phyloP scores from a whole-genome alignment of 2,329 filamentous ascomycete species.

The Penicillium sp. region DNA sequence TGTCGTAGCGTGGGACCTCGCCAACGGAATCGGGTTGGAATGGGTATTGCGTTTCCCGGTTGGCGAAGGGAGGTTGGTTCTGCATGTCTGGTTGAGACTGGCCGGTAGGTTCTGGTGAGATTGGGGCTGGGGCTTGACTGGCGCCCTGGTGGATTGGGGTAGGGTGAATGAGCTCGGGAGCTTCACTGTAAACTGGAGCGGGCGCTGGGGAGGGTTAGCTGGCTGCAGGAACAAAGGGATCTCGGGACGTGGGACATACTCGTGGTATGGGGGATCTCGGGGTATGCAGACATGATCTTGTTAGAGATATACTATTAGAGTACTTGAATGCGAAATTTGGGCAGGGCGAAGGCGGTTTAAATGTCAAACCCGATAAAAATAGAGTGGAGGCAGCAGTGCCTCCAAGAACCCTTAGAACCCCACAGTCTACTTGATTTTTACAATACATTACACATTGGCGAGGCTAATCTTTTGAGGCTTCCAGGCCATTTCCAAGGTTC shows the following conservation, averaged over 20 bases:
- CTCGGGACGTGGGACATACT: neutral
- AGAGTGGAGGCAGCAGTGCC: neutral
- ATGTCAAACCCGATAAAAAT: neutral
- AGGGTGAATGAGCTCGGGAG: neutral
- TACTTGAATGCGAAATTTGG: neutral
- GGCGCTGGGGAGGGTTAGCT: neutral
- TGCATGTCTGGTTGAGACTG: neutral
- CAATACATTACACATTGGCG: neutral
- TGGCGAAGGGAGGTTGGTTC: neutral
- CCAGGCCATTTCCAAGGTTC: too few species aligned
- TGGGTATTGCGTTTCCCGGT: constrained; percentile 2
- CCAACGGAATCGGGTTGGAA: constrained; percentile 1
- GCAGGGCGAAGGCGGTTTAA: neutral
- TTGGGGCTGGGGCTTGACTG: neutral
- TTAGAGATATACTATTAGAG: neutral
- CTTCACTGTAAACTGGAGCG: constrained; percentile 4
- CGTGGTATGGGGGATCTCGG: neutral
- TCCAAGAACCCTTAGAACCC: neutral
- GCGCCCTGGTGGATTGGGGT: neutral
- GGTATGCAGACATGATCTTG: neutral
- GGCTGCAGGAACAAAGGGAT: neutral
- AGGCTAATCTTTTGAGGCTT: too few species aligned
- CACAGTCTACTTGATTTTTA: neutral
- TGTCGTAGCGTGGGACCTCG: neutral
- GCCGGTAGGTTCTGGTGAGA: neutral